A percentile compares a stretch with the other conserved stretches of the same genome.
Conservation (phyloP, 257 asterid species). For the Marsdenia floribunda region DNA sequence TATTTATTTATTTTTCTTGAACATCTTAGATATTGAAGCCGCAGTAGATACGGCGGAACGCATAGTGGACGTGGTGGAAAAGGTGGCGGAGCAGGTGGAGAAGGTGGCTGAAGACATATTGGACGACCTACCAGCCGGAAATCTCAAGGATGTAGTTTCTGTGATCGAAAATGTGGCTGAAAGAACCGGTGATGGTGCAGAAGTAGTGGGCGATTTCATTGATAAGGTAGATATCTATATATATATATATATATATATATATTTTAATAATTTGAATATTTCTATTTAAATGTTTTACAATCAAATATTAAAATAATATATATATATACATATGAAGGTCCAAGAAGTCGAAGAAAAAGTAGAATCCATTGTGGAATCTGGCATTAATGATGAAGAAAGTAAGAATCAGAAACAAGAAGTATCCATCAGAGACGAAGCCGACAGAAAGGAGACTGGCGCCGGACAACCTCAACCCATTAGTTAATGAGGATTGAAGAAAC, state of each 20-base stretch:
- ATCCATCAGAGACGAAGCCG: neutral
- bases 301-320: neutral
- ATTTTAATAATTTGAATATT: too few species aligned
- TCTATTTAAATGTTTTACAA: neutral
- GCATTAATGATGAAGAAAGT: neutral
- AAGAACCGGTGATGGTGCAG: constrained; percentile 17
- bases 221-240: constrained; percentile 31
- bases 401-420: neutral
- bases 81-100: constrained; percentile 28
- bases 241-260: too few species aligned
- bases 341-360: constrained; percentile 21
- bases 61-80: constrained; percentile 22
- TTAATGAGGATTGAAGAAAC: neutral
- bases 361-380: constrained; percentile 16
- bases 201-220: constrained; percentile 18
- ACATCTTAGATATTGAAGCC: constrained; percentile 13
- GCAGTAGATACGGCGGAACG: constrained; percentile 20
- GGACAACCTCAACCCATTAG: neutral
- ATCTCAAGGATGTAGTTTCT: constrained; percentile 8
- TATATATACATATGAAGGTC: constrained; percentile 11
- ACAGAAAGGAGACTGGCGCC: neutral
- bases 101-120: constrained; percentile 22
- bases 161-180: constrained; percentile 23
- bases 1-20: neutral
- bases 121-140: constrained; percentile 24